Evolutionary conservation across 1,284 basidiomycete species (phyloP).

Genomic region (Naganishia sp.): DNA sequence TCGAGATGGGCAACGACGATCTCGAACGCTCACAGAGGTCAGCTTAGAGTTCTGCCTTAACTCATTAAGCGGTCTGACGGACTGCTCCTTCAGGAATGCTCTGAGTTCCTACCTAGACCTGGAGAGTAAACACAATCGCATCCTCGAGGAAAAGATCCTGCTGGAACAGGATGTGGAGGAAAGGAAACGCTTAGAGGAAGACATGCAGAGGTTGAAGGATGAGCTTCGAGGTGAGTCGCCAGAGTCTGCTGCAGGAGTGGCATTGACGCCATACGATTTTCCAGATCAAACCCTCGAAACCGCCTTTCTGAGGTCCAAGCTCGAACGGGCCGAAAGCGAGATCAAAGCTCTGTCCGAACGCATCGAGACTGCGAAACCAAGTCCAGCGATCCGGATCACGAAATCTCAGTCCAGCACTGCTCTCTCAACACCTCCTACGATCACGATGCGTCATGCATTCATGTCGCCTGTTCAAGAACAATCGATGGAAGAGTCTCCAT

Average conservation of each 20-base stretch:
- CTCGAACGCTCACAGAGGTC: slow-evolving; percentile 82
- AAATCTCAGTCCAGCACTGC: slow-evolving; percentile 13
- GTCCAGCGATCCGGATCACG: slow-evolving; percentile 7
- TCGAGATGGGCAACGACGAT: slow-evolving; percentile 96
- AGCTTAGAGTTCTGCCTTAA: slow-evolving; percentile 8
- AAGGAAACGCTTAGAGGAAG: slow-evolving; percentile 86
- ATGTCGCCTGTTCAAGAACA: slow-evolving; percentile 28
- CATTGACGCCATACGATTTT: neutral
- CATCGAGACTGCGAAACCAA: neutral
- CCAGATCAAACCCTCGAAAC: slow-evolving; percentile 31
- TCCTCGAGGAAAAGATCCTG: slow-evolving; percentile 93
- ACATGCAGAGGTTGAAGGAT: slow-evolving; percentile 87
- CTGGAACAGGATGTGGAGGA: slow-evolving; percentile 94
- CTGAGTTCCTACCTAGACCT: slow-evolving; percentile 87
- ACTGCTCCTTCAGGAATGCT: slow-evolving; percentile 61
- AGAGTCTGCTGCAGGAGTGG: neutral
- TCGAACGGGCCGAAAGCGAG: slow-evolving; percentile 41
- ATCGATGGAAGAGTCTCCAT: slow-evolving; percentile 14
- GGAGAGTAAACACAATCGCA: slow-evolving; percentile 85
- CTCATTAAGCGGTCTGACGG: neutral
- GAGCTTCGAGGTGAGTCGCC: slow-evolving; percentile 76
- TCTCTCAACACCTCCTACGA: slow-evolving; percentile 8
- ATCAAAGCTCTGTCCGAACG: neutral
- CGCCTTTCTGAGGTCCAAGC: slow-evolving; percentile 32
- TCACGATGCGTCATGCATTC: slow-evolving; percentile 7